A percentile compares a stretch with the other conserved stretches of the same genome.
Evolutionary conservation across 106 monocot species (phyloP).

Genomic region (Dendrobium huoshanense): DNA sequence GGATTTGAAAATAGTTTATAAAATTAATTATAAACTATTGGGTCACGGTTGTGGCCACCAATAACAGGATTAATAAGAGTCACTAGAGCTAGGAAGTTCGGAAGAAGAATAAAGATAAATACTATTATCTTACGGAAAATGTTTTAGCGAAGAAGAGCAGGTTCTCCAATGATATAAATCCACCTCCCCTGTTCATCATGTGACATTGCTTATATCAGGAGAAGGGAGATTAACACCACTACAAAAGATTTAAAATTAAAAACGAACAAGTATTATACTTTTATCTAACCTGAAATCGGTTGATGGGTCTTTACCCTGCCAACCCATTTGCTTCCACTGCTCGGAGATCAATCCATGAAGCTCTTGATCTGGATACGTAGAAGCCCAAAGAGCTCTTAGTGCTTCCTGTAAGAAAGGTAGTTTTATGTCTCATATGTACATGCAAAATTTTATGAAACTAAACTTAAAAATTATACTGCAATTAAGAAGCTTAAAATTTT

Average conservation of each 20-base stretch:
- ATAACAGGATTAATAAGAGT: not conserved
- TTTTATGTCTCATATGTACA: not conserved
- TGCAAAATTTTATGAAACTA: not conserved
- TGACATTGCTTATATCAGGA: slow-evolving; percentile 3
- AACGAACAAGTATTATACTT: not conserved
- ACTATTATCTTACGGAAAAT: slow-evolving; percentile 53
- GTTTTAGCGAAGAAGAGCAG: slow-evolving; percentile 85
- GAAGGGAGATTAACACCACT: not conserved
- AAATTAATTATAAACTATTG: not conserved
- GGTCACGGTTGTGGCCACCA: not conserved
- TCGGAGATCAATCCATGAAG: slow-evolving; percentile 72
- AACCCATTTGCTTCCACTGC: slow-evolving; percentile 95
- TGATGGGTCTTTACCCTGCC: slow-evolving; percentile 93
- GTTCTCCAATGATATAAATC: slow-evolving; percentile 88
- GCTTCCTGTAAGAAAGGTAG: slow-evolving; percentile 43
- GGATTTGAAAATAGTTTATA: not conserved
- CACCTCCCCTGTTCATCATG: slow-evolving; percentile 51
- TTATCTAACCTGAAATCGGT: slow-evolving; percentile 75
- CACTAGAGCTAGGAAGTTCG: not conserved
- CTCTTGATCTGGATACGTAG: slow-evolving; percentile 77
- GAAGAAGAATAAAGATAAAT: not conserved
- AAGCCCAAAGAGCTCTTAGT: slow-evolving; percentile 73
- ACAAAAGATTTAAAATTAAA: not conserved
- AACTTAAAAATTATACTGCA: not conserved
- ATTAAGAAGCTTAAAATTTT: not conserved